Evolutionary conservation across 1,284 basidiomycete genomes (phyloP), one percentile per base, ranked within the genome.

Genomic region (Pascua sp.): DNA sequence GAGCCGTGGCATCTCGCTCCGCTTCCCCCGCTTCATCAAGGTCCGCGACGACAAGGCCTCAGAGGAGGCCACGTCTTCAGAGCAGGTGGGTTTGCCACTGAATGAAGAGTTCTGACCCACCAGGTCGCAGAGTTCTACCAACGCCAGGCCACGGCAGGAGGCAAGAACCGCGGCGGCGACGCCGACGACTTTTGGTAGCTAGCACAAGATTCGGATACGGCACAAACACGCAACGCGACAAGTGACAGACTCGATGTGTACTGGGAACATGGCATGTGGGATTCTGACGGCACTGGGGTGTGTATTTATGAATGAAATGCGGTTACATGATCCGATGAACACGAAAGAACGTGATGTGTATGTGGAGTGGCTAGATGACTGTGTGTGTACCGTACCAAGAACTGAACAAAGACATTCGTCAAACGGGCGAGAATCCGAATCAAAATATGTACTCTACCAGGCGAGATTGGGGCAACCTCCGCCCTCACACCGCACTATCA

Each of bases 91-190:
- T 46, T 17, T 1, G 13, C 32, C 9, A 15, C n/a, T n/a, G 32
- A n/a, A n/a, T n/a, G n/a, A n/a, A n/a, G n/a, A n/a, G n/a, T n/a
- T 17, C 41, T 51, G 51, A 38, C 24, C 24, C 51, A 13, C 9
- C 69, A 95, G 89, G 88, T 98, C 64, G 90, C 92, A 51, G 91
- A 95, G 67, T 96, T 98, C 86, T 98, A 98, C 76, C 85, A 90
- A 71, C 81, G 86, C 44, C 95, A 98, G 76, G 88, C 85, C 13
- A 84, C 92, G 40, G 87, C 90, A 9, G 78, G 82, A 42, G 81
- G 84, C 46, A 86, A 87, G 76, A 88, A 86, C 76, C 70, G 73
- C 49, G 72, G 67, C 13, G 85, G 84, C 1, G 83, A 75, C 2
- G 83, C 78, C 16, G 91, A 89, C 50, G 91, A 84, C 46, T 97